Evolutionary conservation across 148 eudicot genomes (phyloP), one percentile per base, ranked within the genome.

Genomic region (Nepenthes gracilis): DNA sequence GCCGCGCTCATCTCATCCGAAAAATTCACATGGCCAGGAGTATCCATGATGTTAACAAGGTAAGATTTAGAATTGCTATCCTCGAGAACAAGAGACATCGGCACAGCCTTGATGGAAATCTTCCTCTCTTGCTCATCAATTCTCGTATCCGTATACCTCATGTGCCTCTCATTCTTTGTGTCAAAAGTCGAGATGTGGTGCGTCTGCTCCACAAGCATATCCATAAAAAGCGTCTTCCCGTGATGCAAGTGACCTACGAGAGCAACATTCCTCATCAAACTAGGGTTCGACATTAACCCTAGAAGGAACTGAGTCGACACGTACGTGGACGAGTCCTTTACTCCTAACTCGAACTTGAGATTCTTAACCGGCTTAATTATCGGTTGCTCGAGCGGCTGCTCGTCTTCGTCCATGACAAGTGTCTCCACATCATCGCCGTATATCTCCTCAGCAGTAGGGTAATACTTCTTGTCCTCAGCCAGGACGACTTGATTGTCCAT

Each of bases 1-100:
- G 99, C 92, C 64, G 99, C 99, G 56, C 92, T 84, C 99, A 89
- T 94, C 70, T 94, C 99, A 67, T 94, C 99, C 0, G 99, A 94
- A 67, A 94, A 94, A 67, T 94, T 89, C 23, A 80, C 88, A 80
- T 94, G 99, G 13, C 99, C 99, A 15, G 99, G 99, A 4, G 99
- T 72, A 75, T 94, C 99, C 92, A 94, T 89, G 8, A 94, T 71
- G 64, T 94, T 94, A 55, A 91, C 83, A 36, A 89, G 75, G 67
- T 74, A 86, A 4, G 99, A 94, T 61, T 94, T 94, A 1, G 88
- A 86, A 66, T 83, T 83, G 71, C 99, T 85, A 71, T 94, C 97
- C 83, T 94, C 99, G 2, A 94, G 90, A 72, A 89, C 95, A 52
- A 94, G 87, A 32, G 97, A 79, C 99, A 94, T 94, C 1, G 99